Conservation (phyloP, 306 rosid genomes). For the Cicer cuneatum region DNA sequence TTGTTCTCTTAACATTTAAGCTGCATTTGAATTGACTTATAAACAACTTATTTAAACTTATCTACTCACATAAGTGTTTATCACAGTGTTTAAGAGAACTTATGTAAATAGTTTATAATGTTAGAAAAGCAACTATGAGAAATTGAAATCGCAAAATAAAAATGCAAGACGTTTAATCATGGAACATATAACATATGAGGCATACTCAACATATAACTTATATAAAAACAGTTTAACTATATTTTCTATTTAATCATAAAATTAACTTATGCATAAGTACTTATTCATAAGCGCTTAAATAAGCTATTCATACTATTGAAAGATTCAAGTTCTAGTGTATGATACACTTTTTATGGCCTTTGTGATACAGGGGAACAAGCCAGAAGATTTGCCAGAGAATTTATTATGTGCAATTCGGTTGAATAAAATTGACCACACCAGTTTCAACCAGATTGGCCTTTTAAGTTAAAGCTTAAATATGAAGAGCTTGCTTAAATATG, state of each 20-base stretch:
- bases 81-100: not conserved
- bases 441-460: constrained; percentile 58
- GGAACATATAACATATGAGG: too few relatives aligned
- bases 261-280: not conserved
- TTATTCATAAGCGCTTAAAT: not conserved
- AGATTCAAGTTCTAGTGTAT: constrained; percentile 32
- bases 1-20: not conserved
- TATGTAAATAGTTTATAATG: not conserved
- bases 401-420: constrained; percentile 75
- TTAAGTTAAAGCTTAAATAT: constrained; percentile 43
- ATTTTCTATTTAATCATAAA: too few relatives aligned
- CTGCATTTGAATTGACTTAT: not conserved
- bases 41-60: not conserved
- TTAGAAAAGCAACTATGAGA: too few relatives aligned
- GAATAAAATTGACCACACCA: constrained; percentile 67
- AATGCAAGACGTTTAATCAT: too few relatives aligned
- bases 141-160: too few relatives aligned
- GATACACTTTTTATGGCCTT: constrained; percentile 23
- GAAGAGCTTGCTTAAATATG: constrained; percentile 26
- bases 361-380: constrained; percentile 71
- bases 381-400: constrained; percentile 88
- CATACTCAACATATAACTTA: too few relatives aligned
- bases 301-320: not conserved
- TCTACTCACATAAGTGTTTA: not conserved
- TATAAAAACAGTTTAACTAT: too few relatives aligned